Evolutionary conservation across 495 filamentous ascomycete genomes (phyloP).

Genomic region (Aspergillus coremiiformis): DNA sequence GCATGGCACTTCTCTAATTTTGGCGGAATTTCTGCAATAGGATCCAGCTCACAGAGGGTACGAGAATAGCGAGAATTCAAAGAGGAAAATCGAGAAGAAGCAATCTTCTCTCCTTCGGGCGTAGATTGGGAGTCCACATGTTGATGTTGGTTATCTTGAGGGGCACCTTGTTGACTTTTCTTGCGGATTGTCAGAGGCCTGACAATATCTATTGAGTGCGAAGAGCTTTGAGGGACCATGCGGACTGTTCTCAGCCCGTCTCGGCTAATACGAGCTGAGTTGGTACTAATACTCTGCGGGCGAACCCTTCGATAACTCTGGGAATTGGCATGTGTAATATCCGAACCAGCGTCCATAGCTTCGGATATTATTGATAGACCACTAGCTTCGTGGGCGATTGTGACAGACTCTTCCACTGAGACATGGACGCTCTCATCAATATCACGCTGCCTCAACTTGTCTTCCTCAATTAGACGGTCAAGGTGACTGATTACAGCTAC

Average conservation of each 20-base stretch:
- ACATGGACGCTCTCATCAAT: slow-evolving; percentile 27
- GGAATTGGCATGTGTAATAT: background rate
- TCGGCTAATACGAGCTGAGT: slow-evolving; percentile 6
- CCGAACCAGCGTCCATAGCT: slow-evolving; percentile 17
- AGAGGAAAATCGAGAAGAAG: slow-evolving; percentile 6
- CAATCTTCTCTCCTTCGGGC: background rate
- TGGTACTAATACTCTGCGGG: background rate
- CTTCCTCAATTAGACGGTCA: slow-evolving; percentile 53
- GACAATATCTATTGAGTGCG: slow-evolving; percentile 32
- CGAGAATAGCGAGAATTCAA: slow-evolving; percentile 14
- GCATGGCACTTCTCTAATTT: slow-evolving; percentile 22
- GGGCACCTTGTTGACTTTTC: slow-evolving; percentile 22
- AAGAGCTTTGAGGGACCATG: slow-evolving; percentile 39
- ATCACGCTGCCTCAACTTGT: slow-evolving; percentile 13
- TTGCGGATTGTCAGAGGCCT: slow-evolving; percentile 52
- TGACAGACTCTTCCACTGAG: slow-evolving; percentile 47
- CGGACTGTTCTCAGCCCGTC: slow-evolving; percentile 37
- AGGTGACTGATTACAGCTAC: slow-evolving; percentile 54
- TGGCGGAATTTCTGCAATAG: slow-evolving; percentile 25
- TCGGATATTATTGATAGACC: slow-evolving; percentile 49
- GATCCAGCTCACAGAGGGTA: slow-evolving; percentile 19
- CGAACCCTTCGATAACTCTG: background rate
- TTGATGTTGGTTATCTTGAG: background rate
- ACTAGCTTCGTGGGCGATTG: slow-evolving; percentile 25
- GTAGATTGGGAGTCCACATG: background rate